Evolutionary conservation across 2,329 filamentous ascomycete genomes (phyloP).

Genomic region (Fusarium chlamydosporum): DNA sequence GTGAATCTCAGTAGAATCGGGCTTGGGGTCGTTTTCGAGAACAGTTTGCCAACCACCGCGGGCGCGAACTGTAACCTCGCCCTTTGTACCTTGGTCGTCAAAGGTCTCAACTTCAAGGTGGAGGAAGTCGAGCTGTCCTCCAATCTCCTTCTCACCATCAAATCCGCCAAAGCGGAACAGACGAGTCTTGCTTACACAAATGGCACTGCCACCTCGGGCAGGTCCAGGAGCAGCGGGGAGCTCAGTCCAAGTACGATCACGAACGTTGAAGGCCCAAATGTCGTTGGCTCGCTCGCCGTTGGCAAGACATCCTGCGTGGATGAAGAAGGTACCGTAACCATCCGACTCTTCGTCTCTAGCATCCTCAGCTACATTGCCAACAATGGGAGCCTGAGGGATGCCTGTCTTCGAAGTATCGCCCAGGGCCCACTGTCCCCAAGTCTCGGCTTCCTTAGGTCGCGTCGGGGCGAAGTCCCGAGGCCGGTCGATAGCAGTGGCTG

Average conservation of each 20-base stretch:
- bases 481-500: constrained; percentile 69
- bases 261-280: constrained; percentile 83
- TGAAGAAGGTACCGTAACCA: constrained; percentile 76
- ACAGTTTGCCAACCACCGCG: constrained; percentile 70
- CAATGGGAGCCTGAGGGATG: constrained; percentile 71
- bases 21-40: constrained; percentile 55
- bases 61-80: constrained; percentile 66
- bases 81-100: constrained; percentile 63
- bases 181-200: constrained; percentile 73
- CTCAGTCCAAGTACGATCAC: constrained; percentile 74
- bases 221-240: constrained; percentile 76
- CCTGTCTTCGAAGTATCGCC: constrained; percentile 68
- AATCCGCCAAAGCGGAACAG: constrained; percentile 87
- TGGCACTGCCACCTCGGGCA: constrained; percentile 75
- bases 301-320: constrained; percentile 82
- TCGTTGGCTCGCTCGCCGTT: constrained; percentile 74
- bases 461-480: constrained; percentile 65
- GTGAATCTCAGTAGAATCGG: constrained; percentile 56
- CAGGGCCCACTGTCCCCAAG: constrained; percentile 69
- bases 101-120: constrained; percentile 70
- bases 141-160: constrained; percentile 77
- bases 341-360: constrained; percentile 72
- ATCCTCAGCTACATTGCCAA: constrained; percentile 68
- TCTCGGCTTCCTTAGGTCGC: constrained; percentile 57
- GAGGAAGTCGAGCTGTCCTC: constrained; percentile 78